Percentiles rank a stretch among this genome's conserved stretches.
Conservation (phyloP, 2,329 filamentous ascomycete genomes). For the Aspergillus sp. region DNA sequence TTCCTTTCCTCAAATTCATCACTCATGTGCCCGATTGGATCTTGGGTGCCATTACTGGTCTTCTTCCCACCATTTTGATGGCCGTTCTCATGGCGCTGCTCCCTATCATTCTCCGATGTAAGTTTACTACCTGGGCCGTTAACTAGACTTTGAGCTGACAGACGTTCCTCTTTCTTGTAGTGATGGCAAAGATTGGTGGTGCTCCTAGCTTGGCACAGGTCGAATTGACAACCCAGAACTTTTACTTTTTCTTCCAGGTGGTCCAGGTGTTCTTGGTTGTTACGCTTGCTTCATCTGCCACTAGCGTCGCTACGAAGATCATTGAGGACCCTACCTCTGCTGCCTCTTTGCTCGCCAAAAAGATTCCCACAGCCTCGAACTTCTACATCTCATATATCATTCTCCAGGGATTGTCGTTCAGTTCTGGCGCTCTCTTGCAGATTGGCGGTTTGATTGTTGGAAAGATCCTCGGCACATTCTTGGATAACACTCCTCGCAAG, state of each 20-base stretch:
- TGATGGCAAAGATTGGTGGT: constrained; percentile 76
- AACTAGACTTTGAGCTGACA: neutral
- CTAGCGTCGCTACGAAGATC: constrained; percentile 65
- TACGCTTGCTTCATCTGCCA: constrained; percentile 77
- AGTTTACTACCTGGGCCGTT: constrained; percentile 30
- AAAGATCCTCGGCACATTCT: constrained; percentile 69
- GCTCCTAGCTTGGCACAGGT: constrained; percentile 76
- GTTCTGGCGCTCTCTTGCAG: constrained; percentile 72
- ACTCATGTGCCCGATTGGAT: constrained; percentile 68
- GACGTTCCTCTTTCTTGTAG: constrained; percentile 34
- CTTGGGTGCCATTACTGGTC: constrained; percentile 78
- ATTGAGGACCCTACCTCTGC: constrained; percentile 61
- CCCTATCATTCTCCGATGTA: constrained; percentile 75
- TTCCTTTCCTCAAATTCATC: constrained; percentile 74
- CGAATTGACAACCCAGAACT: constrained; percentile 86
- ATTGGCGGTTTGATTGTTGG: constrained; percentile 71
- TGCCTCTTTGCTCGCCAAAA: constrained; percentile 66
- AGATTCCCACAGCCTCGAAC: constrained; percentile 82
- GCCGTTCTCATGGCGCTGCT: constrained; percentile 84
- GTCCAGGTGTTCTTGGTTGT: constrained; percentile 89
- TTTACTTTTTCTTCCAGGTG: constrained; percentile 72
- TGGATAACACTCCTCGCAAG: constrained; percentile 76
- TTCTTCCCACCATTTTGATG: constrained; percentile 76
- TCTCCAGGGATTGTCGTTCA: constrained; percentile 81
- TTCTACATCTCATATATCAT: constrained; percentile 97